Evolutionary conservation across 768 basidiomycete species (phyloP).

Genomic region (Mycena crocata): DNA sequence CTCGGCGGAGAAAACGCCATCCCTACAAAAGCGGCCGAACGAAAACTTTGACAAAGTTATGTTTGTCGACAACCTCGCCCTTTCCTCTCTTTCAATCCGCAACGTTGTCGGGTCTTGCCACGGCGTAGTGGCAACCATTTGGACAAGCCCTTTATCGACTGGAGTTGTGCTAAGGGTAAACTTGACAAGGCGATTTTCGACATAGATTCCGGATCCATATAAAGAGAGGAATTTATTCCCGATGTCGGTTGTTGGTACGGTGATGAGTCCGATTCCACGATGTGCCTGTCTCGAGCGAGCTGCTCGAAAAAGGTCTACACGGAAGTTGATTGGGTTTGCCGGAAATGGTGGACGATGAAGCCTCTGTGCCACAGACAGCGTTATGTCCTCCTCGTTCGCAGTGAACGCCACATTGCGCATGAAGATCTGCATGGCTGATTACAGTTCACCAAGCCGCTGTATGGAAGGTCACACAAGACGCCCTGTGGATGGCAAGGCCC

Average conservation of each 20-base stretch:
- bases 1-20: conserved; percentile 50
- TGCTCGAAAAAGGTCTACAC: conserved; percentile 43
- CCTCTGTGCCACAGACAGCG: conserved; percentile 44
- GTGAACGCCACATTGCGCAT: conserved; percentile 44
- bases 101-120: conserved; percentile 48
- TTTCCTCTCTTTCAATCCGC: conserved; percentile 37
- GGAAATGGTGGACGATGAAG: conserved; percentile 49
- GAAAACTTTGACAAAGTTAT: conserved; percentile 40
- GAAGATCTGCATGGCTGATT: conserved; percentile 47
- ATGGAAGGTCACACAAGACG: background rate
- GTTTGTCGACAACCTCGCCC: conserved; percentile 36
- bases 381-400: conserved; percentile 45
- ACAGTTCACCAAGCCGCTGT: background rate
- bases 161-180: conserved; percentile 39
- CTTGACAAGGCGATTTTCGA: conserved; percentile 38
- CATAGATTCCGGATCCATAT: conserved; percentile 41
- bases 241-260: conserved; percentile 36
- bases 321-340: conserved; percentile 46
- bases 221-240: conserved; percentile 41
- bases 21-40: conserved; percentile 50
- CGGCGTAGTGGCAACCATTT: conserved; percentile 34
- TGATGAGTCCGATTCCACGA: conserved; percentile 42
- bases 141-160: conserved; percentile 38
- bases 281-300: conserved; percentile 18
- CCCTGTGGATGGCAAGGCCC: background rate